These are phyloP conservation scores for Colletotrichum paranaense DNA, from an alignment of 2,329 filamentous ascomycete genomes.

Conservation along the genomic window DNA sequence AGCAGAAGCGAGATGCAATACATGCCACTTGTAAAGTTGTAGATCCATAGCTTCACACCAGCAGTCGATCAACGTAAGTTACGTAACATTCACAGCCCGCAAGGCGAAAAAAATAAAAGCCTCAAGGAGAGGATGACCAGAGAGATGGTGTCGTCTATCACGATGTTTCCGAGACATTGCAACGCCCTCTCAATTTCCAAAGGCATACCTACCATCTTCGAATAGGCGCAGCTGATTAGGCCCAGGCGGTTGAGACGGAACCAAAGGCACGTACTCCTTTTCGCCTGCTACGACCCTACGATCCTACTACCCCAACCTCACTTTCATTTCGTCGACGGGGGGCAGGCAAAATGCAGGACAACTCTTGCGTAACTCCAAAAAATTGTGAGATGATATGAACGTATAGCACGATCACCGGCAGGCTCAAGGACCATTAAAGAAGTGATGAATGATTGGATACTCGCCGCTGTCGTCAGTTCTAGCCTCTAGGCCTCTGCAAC, in stretches of 20 bases:
- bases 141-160: constrained; percentile 16
- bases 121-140: neutral
- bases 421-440: neutral
- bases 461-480: neutral
- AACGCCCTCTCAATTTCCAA: neutral
- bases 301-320: neutral
- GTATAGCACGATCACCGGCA: too few relatives aligned
- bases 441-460: neutral
- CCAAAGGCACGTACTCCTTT: neutral
- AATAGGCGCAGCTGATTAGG: neutral
- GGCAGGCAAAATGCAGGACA: neutral
- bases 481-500: too few relatives aligned
- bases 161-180: neutral
- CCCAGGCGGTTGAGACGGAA: neutral
- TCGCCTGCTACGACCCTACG: neutral
- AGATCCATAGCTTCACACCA: constrained; percentile 15
- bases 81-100: neutral
- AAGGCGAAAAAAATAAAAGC: neutral
- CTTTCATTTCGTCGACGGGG: neutral
- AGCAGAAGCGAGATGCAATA: neutral
- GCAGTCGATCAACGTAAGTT: constrained; percentile 1
- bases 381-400: too few relatives aligned
- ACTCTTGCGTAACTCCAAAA: too few relatives aligned
- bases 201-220: neutral
- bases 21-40: neutral